phyloP scores from a whole-genome alignment of 2,329 filamentous ascomycete genomes.

The Colletotrichum plurivorum region DNA sequence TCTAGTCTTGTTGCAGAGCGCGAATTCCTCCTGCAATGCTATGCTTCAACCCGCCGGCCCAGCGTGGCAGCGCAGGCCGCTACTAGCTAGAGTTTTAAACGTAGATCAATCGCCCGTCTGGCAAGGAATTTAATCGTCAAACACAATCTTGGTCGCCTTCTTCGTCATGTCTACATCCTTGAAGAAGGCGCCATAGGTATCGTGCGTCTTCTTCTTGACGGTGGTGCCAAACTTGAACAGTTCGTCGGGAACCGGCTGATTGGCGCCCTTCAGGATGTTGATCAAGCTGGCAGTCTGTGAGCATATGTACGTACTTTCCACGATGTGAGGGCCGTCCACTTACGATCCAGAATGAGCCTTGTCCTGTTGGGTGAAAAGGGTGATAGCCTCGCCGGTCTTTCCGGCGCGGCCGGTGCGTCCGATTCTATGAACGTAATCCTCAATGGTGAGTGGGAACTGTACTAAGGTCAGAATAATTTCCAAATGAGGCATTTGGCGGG shows the following conservation, averaged over 20 bases:
- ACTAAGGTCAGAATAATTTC: constrained; percentile 41
- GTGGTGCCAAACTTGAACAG: constrained; percentile 97
- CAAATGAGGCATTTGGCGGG: constrained; percentile 21
- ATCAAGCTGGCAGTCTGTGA: constrained; percentile 73
- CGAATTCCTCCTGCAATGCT: constrained; percentile 65
- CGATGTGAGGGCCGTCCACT: constrained; percentile 56
- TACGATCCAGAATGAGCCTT: constrained; percentile 91
- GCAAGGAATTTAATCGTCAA: constrained; percentile 68
- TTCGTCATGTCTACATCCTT: constrained; percentile 89
- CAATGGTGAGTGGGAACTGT: constrained; percentile 90
- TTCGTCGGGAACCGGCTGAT: constrained; percentile 90
- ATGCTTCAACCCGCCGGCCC: constrained; percentile 56
- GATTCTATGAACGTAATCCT: constrained; percentile 98
- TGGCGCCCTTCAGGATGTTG: constrained; percentile 94
- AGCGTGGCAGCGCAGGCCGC: constrained; percentile 40
- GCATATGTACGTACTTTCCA: not conserved
- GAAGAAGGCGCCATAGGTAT: constrained; percentile 95
- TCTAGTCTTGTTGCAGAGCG: constrained; percentile 68
- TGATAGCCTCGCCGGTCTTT: constrained; percentile 89
- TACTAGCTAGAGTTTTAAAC: not conserved
- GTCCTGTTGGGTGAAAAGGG: constrained; percentile 94
- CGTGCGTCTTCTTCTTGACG: constrained; percentile 98
- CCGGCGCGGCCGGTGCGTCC: constrained; percentile 95
- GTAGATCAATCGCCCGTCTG: not conserved
- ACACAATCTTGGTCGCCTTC: constrained; percentile 92